Evolutionary conservation across 768 basidiomycete genomes (phyloP), one percentile per base, ranked within the genome.

Genomic region (Suillus variegatus): DNA sequence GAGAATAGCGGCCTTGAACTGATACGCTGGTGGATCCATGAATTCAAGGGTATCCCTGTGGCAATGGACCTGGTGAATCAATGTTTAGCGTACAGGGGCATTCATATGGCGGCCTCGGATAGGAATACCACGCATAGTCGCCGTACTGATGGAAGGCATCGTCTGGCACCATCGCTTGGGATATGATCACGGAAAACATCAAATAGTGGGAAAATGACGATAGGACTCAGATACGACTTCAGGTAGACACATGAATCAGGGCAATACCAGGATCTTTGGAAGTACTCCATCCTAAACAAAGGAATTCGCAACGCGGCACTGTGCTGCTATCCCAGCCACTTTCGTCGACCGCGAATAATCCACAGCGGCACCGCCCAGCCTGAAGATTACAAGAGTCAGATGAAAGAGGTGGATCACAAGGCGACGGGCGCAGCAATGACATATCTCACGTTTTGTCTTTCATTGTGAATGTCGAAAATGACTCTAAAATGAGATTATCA

Each of bases 11-110:
- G 22, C 22, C 38, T 22, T 28, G 16, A 8, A 60, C 14, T 41
- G 22, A 41, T 41, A 28, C 16, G 10, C 25, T 28, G 57, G 57
- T 43, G 57, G 57, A 60, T 60, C 57, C 25, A 18, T 41, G 13
- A 13, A 58, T 58, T 58, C 25, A 25, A 43, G 25, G 57, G 57
- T 12, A 10, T 25, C 57, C 14, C 38, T 9, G 14, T 16, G 22
- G 57, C 9, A 54, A 58, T 58, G 14, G 22, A 58, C 25, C 38
- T 18, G n/a, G 57, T 28, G 57, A 28, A 60, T 60, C 57, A 20
- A 25, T 18, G 57, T 16, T 40, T 41, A 22, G 52, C 9, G 9
- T 10, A 18, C 25, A 25, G 40, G 40, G 16, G 57, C 10, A 60
- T 60, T 41, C 57, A 25, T 36, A 60, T 18, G 9, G 57, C 57